Conservation (phyloP, 305 asterid genomes). For the Rubia peregrina region DNA sequence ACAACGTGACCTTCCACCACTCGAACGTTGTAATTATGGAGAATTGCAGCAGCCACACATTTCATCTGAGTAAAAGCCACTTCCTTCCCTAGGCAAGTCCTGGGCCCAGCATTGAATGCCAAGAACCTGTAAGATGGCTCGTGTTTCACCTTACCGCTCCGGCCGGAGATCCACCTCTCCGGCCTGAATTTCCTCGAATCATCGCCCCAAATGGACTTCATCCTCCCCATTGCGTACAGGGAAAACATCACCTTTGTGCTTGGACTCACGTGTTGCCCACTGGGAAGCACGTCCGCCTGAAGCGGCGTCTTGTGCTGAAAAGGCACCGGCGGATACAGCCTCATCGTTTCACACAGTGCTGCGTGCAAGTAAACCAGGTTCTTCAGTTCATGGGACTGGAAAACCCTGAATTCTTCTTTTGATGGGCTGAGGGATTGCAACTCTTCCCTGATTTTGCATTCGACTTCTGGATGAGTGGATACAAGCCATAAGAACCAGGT, state of each 20-base stretch:
- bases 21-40: slow-evolving; percentile 40
- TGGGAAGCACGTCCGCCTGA: slow-evolving; percentile 42
- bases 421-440: slow-evolving; percentile 18
- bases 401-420: slow-evolving; percentile 21
- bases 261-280: slow-evolving; percentile 47
- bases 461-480: slow-evolving; percentile 38
- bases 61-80: slow-evolving; percentile 64
- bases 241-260: slow-evolving; percentile 37
- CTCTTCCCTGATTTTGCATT: slow-evolving; percentile 35
- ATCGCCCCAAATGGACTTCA: slow-evolving; percentile 54
- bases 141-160: slow-evolving; percentile 35
- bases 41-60: slow-evolving; percentile 54
- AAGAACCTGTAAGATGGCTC: slow-evolving; percentile 69
- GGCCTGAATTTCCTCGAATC: slow-evolving; percentile 48
- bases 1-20: slow-evolving; percentile 26
- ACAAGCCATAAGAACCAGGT: slow-evolving; percentile 72
- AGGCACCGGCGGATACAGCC: slow-evolving; percentile 66
- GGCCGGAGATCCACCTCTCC: slow-evolving; percentile 56
- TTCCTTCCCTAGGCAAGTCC: slow-evolving; percentile 70
- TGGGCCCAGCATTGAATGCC: slow-evolving; percentile 73
- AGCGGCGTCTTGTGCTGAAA: slow-evolving; percentile 54
- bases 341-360: slow-evolving; percentile 49
- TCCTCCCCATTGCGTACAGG: slow-evolving; percentile 67
- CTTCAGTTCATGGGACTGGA: slow-evolving; percentile 27
- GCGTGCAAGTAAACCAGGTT: slow-evolving; percentile 50